Evolutionary conservation across 257 asterid genomes (phyloP).

Genomic region (Solanum appendiculatum): DNA sequence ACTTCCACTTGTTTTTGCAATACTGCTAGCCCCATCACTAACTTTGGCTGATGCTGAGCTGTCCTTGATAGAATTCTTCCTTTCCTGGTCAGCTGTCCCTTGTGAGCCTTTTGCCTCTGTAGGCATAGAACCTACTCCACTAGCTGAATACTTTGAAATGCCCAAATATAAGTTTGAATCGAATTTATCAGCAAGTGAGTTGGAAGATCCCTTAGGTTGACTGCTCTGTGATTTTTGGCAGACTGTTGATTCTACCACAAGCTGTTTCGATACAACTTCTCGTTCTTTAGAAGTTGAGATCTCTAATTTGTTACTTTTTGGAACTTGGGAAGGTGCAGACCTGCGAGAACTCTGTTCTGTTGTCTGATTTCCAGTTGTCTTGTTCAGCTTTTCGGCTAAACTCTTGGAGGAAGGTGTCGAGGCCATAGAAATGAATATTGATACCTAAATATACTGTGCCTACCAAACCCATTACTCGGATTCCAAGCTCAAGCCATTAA

Average conservation of each 20-base stretch:
- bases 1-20: slow-evolving; percentile 48
- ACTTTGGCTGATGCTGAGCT: slow-evolving; percentile 36
- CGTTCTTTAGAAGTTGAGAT: slow-evolving; percentile 17
- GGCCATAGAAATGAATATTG: slow-evolving; percentile 29
- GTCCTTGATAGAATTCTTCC: slow-evolving; percentile 28
- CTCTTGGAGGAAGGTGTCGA: slow-evolving; percentile 29
- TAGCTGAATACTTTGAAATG: slow-evolving; percentile 11
- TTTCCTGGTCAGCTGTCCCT: slow-evolving; percentile 18
- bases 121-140: background rate
- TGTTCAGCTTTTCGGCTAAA: slow-evolving; percentile 29
- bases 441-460: slow-evolving; percentile 2
- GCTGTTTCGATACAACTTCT: slow-evolving; percentile 16
- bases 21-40: slow-evolving; percentile 41
- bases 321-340: slow-evolving; percentile 4
- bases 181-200: slow-evolving; percentile 28
- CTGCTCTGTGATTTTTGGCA: slow-evolving; percentile 8
- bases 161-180: slow-evolving; percentile 48
- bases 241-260: slow-evolving; percentile 9
- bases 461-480: slow-evolving; percentile 9
- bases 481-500: background rate
- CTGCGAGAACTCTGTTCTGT: slow-evolving; percentile 13
- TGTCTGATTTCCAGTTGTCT: slow-evolving; percentile 23
- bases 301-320: slow-evolving; percentile 21
- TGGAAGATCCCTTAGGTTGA: slow-evolving; percentile 19
- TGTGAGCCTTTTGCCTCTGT: slow-evolving; percentile 1